These are phyloP conservation scores for Dactylorhiza incarnata DNA, from an alignment of 106 monocot species.

Conservation along the genomic window DNA sequence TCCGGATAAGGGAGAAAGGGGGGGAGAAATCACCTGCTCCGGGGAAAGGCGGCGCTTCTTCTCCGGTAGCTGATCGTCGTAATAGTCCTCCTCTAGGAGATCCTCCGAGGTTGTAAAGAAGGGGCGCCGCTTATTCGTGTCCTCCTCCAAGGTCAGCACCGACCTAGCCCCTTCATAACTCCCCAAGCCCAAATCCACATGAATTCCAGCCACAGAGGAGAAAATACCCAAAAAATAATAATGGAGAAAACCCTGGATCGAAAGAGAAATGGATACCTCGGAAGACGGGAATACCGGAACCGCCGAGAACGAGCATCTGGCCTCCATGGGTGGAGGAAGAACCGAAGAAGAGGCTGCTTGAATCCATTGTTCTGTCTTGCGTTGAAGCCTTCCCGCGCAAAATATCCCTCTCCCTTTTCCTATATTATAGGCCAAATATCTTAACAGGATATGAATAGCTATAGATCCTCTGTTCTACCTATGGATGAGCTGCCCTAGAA, in stretches of 20 bases:
- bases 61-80: conserved; percentile 82
- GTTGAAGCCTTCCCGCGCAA: not conserved
- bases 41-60: conserved; percentile 93
- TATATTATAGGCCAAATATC: not conserved
- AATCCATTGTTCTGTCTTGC: conserved; percentile 38
- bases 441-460: conserved; percentile 1
- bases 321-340: conserved; percentile 18
- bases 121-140: conserved; percentile 33
- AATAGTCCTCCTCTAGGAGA: conserved; percentile 76
- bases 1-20: not conserved
- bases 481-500: not conserved
- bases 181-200: conserved; percentile 12
- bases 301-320: conserved; percentile 35
- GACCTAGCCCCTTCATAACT: conserved; percentile 32
- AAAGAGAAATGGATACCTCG: conserved; percentile 20
- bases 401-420: not conserved
- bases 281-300: conserved; percentile 26
- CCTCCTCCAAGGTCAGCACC: conserved; percentile 29
- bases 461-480: not conserved
- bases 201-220: not conserved
- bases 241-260: no score
- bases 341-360: conserved; percentile 48
- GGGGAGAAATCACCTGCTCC: conserved; percentile 51
- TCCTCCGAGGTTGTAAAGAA: conserved; percentile 64
- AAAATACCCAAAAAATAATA: not conserved